Percentiles rank a stretch among this genome's conserved stretches.
These are phyloP conservation scores for Aegle marmelos DNA, from an alignment of 345 rosid species.

Conservation along the genomic window DNA sequence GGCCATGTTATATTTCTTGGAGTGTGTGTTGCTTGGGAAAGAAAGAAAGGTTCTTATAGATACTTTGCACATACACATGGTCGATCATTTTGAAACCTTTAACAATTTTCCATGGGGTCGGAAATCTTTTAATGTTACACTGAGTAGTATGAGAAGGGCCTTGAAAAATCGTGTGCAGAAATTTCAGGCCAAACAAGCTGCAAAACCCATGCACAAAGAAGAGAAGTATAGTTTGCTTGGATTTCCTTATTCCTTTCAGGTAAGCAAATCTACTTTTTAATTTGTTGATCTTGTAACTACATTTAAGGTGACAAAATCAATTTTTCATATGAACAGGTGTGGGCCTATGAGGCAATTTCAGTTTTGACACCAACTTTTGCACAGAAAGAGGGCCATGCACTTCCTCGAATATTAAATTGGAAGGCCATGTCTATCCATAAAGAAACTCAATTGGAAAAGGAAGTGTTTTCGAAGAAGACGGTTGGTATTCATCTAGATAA, in stretches of 20 bases:
- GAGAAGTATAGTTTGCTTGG: constrained; percentile 1
- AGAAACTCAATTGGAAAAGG: neutral
- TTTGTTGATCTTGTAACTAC: neutral
- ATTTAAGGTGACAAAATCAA: neutral
- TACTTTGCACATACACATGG: neutral
- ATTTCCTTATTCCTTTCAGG: neutral
- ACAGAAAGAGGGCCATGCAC: neutral
- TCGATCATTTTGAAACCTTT: neutral
- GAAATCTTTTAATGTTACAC: neutral
- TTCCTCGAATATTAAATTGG: neutral
- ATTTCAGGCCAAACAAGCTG: neutral
- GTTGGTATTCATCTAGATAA: neutral
- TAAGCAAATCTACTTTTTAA: neutral
- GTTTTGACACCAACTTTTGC: neutral
- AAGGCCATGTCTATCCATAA: neutral
- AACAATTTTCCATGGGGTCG: neutral
- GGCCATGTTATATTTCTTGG: neutral
- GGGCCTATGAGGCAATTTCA: neutral
- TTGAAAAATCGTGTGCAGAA: neutral
- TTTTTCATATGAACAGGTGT: neutral
- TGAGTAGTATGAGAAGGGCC: neutral
- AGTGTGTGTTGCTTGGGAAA: neutral
- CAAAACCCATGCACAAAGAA: neutral
- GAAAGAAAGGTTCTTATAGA: neutral
- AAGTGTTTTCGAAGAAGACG: neutral